phyloP scores from a whole-genome alignment of 1,139 yeast species.

The Blastobotrys malaysiensis region DNA sequence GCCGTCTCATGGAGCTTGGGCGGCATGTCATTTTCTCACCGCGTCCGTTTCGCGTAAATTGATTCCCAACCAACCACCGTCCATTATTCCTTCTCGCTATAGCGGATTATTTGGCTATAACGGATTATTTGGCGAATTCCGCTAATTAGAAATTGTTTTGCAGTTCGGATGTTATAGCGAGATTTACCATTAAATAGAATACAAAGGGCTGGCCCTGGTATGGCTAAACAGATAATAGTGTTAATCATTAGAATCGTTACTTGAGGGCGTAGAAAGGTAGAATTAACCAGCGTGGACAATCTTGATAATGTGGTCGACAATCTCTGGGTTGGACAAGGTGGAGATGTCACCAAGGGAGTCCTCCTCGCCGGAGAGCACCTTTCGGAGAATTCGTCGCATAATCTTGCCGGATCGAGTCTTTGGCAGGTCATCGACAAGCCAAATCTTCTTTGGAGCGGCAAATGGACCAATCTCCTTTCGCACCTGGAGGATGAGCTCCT shows the following conservation, averaged over 20 bases:
- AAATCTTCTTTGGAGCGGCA: constrained; percentile 93
- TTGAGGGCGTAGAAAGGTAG: background rate
- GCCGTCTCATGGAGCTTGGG: constrained; percentile 23
- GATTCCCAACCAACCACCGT: background rate
- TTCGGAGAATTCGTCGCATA: constrained; percentile 96
- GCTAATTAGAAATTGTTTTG: too few relatives aligned
- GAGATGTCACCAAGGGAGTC: constrained; percentile 91
- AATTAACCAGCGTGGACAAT: constrained; percentile 21
- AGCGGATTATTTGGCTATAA: too few relatives aligned
- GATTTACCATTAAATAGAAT: too few relatives aligned
- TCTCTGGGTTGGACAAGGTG: constrained; percentile 82
- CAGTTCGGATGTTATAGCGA: too few relatives aligned
- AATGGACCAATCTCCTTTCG: constrained; percentile 96
- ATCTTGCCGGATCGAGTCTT: constrained; percentile 98
- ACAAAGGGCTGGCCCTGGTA: too few relatives aligned
- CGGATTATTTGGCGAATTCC: too few relatives aligned
- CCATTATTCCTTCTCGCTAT: too few relatives aligned
- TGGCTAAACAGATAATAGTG: too few relatives aligned
- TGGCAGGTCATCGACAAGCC: constrained; percentile 86
- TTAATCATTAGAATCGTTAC: background rate
- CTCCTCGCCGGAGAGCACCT: constrained; percentile 82
- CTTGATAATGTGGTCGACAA: constrained; percentile 68
- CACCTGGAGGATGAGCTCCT: constrained; percentile 77
- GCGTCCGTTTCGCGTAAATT: constrained; percentile 18
- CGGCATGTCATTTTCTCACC: constrained; percentile 2